Percentiles rank a stretch among this genome's conserved stretches.
phyloP scores from a whole-genome alignment of 768 basidiomycete genomes.

The Rhizopogon rudus region DNA sequence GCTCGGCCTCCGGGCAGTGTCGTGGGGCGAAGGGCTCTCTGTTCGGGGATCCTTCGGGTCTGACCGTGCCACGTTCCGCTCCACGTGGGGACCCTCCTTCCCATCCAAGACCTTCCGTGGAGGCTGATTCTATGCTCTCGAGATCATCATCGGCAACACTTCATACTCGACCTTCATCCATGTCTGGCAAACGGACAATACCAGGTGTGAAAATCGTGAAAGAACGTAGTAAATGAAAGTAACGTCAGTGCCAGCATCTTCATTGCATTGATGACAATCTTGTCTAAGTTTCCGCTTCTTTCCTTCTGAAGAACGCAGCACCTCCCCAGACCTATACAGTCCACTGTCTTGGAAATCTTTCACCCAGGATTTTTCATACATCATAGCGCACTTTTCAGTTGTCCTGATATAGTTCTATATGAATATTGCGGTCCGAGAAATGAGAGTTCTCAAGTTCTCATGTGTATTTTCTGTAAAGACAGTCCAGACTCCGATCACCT shows the following conservation, averaged over 20 bases:
- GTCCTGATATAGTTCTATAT: background rate
- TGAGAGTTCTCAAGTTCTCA: background rate
- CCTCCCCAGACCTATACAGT: background rate
- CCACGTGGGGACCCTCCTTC: background rate
- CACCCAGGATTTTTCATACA: background rate
- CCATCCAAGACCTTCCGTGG: background rate
- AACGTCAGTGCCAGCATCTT: background rate
- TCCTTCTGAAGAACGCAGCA: too few relatives aligned
- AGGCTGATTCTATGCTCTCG: background rate
- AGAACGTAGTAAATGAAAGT: conserved; percentile 12
- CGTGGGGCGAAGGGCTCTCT: background rate
- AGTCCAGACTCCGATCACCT: background rate
- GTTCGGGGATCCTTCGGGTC: background rate
- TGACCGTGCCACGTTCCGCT: background rate
- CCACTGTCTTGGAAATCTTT: background rate
- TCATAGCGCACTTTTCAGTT: background rate
- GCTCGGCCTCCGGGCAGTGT: background rate
- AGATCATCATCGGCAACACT: background rate
- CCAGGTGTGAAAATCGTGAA: conserved; percentile 30
- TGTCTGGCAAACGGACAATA: conserved; percentile 15
- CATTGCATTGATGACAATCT: background rate
- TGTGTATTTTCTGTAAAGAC: background rate
- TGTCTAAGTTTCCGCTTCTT: background rate
- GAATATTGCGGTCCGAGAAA: background rate
- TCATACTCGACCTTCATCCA: background rate